Conservation (phyloP, 2,329 filamentous ascomycete genomes). For the Periconia digitata region DNA sequence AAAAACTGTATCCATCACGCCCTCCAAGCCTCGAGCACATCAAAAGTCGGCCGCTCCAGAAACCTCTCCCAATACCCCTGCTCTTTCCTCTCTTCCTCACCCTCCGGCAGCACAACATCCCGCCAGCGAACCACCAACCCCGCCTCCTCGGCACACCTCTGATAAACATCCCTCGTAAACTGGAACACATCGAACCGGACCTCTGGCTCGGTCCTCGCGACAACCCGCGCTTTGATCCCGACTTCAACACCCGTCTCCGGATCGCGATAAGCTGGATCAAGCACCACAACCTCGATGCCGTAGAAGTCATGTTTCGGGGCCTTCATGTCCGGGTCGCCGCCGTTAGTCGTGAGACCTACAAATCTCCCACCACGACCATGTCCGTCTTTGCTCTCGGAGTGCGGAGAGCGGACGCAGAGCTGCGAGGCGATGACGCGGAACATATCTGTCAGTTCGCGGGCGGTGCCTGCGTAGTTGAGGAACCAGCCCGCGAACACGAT, state of each 20-base stretch:
- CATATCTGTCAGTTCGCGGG: slow-evolving; percentile 23
- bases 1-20: too few species aligned
- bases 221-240: slow-evolving; percentile 25
- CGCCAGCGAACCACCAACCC: slow-evolving; percentile 24
- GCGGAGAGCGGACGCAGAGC: slow-evolving; percentile 6
- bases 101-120: slow-evolving; percentile 24
- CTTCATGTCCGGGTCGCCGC: slow-evolving; percentile 16
- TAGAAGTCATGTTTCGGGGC: slow-evolving; percentile 24
- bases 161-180: slow-evolving; percentile 27
- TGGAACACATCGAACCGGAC: slow-evolving; percentile 32
- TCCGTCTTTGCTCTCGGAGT: not conserved
- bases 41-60: slow-evolving; percentile 25
- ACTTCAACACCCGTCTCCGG: slow-evolving; percentile 16
- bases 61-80: slow-evolving; percentile 24
- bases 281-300: slow-evolving; percentile 22
- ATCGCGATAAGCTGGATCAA: slow-evolving; percentile 21
- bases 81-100: slow-evolving; percentile 29
- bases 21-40: slow-evolving; percentile 27
- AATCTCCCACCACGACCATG: too few species aligned
- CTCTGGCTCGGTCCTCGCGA: slow-evolving; percentile 13
- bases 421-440: slow-evolving; percentile 23
- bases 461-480: slow-evolving; percentile 32
- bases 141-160: slow-evolving; percentile 24
- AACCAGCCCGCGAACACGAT: slow-evolving; percentile 36
- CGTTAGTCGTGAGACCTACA: slow-evolving; percentile 29